Evolutionary conservation across 31 red algal species (phyloP), one percentile per base, ranked within the genome.

Genomic region (Endocladia muricata): DNA sequence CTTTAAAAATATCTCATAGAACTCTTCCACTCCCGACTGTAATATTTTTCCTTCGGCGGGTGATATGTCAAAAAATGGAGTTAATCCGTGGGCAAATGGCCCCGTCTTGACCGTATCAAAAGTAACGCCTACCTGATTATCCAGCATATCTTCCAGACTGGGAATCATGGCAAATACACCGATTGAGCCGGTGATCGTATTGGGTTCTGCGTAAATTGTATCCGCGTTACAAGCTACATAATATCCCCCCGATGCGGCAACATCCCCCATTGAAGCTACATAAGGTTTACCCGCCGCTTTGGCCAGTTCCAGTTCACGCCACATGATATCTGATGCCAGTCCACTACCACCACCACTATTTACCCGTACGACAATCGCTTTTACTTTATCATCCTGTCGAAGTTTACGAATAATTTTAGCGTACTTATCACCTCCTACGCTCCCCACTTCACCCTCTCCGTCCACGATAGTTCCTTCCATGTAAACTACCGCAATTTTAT

Each of bases 161-260:
- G 78, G 81, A 37, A 68, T 68, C 30, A 77, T 68, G 4, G 81
- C 65, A 8, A 99, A 78, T 33, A 99, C 88, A 4, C 96, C 96
- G 67, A 94, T 95, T 8, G 91, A 95, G 52, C 96, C 96, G 2
- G 96, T 99, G 41, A 99, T 85, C 3, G 96, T 99, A 39, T 61
- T 67, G 2, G 67, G 68, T 32, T 82, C 87, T 22, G 88, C 78
- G 37, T 89, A 86, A 32, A 99, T 79, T 19, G 74, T 76, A 41
- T 99, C 84, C 54, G 76, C 77, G n/a, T 87, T 79, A 58, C 87
- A 86, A 41, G 88, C 58, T 44, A 99, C 82, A 71, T 85, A 99
- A 55, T 93, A 92, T 25, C 96, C 96, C 44, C 96, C 96, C 72
- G 71, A 85, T 5, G 91, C 96, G 54, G 78, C 83, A 15, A 99